These are phyloP conservation scores for Tolypocladium album DNA, from an alignment of 2,329 filamentous ascomycete genomes.

Conservation along the genomic window DNA sequence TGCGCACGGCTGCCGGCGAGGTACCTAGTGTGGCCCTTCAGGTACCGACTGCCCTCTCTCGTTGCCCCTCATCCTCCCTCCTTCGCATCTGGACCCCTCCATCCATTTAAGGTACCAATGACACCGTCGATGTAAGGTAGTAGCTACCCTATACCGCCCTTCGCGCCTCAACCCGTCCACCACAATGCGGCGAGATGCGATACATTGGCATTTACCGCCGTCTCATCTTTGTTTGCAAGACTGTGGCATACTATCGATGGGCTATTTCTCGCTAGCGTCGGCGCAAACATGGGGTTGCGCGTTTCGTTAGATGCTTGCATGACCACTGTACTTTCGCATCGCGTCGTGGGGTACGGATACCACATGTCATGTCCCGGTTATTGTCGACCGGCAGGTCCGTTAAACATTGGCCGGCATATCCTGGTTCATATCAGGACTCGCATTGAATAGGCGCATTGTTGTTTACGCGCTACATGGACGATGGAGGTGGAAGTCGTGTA, in stretches of 20 bases:
- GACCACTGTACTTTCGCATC: neutral
- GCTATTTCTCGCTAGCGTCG: neutral
- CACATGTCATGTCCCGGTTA: neutral
- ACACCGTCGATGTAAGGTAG: too few relatives aligned
- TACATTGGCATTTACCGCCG: neutral
- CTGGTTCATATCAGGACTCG: neutral
- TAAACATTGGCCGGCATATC: neutral
- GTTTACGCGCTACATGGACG: neutral
- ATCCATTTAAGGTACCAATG: neutral
- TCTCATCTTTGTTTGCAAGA: neutral
- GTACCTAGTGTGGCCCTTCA: neutral
- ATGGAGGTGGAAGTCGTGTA: neutral
- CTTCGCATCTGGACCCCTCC: neutral
- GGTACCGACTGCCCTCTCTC: neutral
- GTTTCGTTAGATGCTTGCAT: neutral
- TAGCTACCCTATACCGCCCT: neutral
- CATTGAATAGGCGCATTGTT: neutral
- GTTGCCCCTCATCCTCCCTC: neutral
- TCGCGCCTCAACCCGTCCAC: neutral
- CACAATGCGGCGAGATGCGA: neutral
- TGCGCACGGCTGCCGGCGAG: neutral
- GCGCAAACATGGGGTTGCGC: neutral
- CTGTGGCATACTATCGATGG: neutral
- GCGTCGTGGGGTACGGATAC: neutral
- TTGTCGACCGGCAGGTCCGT: neutral